Base-by-base conservation (phyloP, 1,139 yeast genomes). In the Zygosaccharomyces sapae region DNA sequence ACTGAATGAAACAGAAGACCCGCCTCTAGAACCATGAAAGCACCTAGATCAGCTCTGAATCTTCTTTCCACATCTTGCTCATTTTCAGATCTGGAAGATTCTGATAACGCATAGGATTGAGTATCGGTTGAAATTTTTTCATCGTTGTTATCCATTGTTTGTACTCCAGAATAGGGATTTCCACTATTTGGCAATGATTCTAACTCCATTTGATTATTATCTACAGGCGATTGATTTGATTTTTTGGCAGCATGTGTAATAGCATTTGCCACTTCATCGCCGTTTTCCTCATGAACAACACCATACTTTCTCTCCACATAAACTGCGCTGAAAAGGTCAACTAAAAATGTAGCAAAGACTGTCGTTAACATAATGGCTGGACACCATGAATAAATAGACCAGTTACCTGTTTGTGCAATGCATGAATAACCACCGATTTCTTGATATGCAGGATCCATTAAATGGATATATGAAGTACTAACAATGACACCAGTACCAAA, bases 401-500 rank as follows among this genome's bases (percentile, higher is more conserved):
- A 58, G 38, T 56, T 46, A 12, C 63, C 63, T 38, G 68, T 69
- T 19, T 68, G 70, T 33, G 76, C 77, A 38, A 75, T 70, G 64
- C 80, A 76, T 19, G 66, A 66, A 37, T 61, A 52, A 2, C 70
- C 62, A 45, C 76, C 70, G 20, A 69, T 62, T 33, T 76, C 55
- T 2, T 49, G 80, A 52, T 74, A 72, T 4, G 92, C 90, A 1
- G 92, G 94, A 52, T 81, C 81, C 59, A 86, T 71, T 50, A 86
- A 72, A 66, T 86, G 95, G 49, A 86, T 83, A 55, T 84, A 81
- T 0, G 92, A 86, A 2, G 95, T 86, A 2, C 95, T 87, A 8
- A 86, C 73, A 58, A 87, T 86, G 38, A 86, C 94, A 39, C 95
- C 95, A 1, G 92, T 81, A 53, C 95, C 95, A 63, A 86, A 86